Conservation (phyloP, 2,329 filamentous ascomycete genomes). For the Sporothrix brunneoviolacea region DNA sequence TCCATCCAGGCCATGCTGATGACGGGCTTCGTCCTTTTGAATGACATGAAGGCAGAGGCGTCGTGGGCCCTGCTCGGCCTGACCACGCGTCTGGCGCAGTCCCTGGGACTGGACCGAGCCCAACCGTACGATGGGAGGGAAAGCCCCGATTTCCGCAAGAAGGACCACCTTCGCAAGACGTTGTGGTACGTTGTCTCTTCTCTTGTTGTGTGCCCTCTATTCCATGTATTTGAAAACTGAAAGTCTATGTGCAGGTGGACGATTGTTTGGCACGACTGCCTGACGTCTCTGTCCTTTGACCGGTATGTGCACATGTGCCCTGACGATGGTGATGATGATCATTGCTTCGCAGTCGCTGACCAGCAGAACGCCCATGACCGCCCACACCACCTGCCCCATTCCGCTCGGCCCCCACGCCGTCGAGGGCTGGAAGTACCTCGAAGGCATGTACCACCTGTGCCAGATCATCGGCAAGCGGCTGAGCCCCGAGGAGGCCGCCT, state of each 20-base stretch:
- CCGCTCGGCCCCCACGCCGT: slow-evolving; percentile 37
- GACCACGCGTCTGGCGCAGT: slow-evolving; percentile 59
- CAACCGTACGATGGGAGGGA: slow-evolving; percentile 40
- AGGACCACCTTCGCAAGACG: slow-evolving; percentile 48
- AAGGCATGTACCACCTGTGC: slow-evolving; percentile 60
- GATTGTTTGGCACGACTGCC: slow-evolving; percentile 59
- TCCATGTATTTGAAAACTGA: no score
- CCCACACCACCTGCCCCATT: slow-evolving; percentile 49
- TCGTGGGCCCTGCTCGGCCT: slow-evolving; percentile 60
- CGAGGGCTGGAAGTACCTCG: slow-evolving; percentile 52
- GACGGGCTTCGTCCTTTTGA: slow-evolving; percentile 56
- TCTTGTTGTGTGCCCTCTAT: no score
- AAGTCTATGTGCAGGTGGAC: slow-evolving; percentile 52
- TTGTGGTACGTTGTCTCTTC: slow-evolving; percentile 48
- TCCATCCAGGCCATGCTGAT: slow-evolving; percentile 59
- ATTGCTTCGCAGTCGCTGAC: no score
- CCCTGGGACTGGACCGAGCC: slow-evolving; percentile 52
- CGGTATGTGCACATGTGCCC: no score
- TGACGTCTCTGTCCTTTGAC: slow-evolving; percentile 61
- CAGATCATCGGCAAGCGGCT: slow-evolving; percentile 52
- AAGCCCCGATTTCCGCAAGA: slow-evolving; percentile 41
- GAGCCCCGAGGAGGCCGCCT: slow-evolving; percentile 46
- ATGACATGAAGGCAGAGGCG: slow-evolving; percentile 64
- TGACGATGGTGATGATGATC: no score
- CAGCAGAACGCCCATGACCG: slow-evolving; percentile 54